A percentile compares a stretch with the other conserved stretches of the same genome.
These are phyloP conservation scores for Ceratocystiopsis sp. DNA, from an alignment of 2,329 filamentous ascomycete species.

Conservation along the genomic window DNA sequence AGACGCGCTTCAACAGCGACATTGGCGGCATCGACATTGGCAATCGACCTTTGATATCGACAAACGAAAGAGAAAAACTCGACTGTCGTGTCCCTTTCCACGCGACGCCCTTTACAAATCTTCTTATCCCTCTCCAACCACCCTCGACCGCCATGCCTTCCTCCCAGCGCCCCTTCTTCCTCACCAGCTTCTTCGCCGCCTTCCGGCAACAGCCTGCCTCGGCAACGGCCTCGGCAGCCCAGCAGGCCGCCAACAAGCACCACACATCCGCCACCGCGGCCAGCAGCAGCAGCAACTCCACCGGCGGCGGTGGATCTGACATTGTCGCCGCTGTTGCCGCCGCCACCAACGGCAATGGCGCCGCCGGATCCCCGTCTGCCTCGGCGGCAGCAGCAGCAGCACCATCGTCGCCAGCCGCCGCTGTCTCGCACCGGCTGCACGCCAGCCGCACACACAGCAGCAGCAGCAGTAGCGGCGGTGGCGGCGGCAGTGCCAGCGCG, in stretches of 20 bases:
- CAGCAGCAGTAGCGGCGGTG: not conserved
- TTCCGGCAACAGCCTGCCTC: constrained; percentile 29
- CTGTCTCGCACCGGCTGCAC: constrained; percentile 7
- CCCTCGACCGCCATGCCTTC: constrained; percentile 25
- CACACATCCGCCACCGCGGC: constrained; percentile 15
- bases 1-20: too few relatives aligned
- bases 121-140: too few relatives aligned
- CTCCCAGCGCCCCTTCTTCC: constrained; percentile 34
- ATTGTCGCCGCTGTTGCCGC: constrained; percentile 7
- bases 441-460: not conserved
- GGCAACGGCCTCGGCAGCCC: constrained; percentile 12
- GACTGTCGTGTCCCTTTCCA: too few relatives aligned
- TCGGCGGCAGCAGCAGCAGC: not conserved
- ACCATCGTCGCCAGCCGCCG: constrained; percentile 8
- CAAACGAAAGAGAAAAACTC: too few relatives aligned
- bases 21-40: too few relatives aligned
- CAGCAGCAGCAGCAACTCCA: not conserved
- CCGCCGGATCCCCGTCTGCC: constrained; percentile 7
- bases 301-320: constrained; percentile 9
- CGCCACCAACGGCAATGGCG: constrained; percentile 6
- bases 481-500: not conserved
- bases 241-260: constrained; percentile 20
- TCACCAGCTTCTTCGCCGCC: constrained; percentile 38
- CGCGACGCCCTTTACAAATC: too few relatives aligned
- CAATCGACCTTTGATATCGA: too few relatives aligned